Percentiles rank a stretch among this genome's conserved stretches.
Conservation (phyloP, 2,329 filamentous ascomycete genomes). For the Ophiostoma angusticollis region DNA sequence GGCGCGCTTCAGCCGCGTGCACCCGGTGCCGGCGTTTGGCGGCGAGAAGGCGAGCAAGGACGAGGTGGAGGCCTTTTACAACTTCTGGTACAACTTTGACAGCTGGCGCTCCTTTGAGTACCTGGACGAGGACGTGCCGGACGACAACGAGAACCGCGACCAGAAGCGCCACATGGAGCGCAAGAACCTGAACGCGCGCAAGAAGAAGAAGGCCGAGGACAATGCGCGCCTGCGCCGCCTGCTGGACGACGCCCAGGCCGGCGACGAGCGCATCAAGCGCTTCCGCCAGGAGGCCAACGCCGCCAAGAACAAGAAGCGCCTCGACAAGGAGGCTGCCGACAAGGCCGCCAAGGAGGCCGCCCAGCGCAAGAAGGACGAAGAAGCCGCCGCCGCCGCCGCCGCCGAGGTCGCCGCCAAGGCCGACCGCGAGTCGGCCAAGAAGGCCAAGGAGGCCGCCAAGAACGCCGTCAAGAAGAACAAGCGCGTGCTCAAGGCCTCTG, state of each 20-base stretch:
- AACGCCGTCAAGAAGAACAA: slow-evolving; percentile 99
- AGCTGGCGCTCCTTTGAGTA: slow-evolving; percentile 97
- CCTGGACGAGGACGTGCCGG: slow-evolving; percentile 94
- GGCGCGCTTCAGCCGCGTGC: slow-evolving; percentile 78
- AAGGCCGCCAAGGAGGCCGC: slow-evolving; percentile 80
- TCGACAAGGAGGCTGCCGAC: slow-evolving; percentile 84
- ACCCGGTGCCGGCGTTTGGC: slow-evolving; percentile 80
- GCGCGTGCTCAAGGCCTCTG: slow-evolving; percentile 82
- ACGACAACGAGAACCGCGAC: slow-evolving; percentile 97
- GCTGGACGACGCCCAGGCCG: slow-evolving; percentile 71
- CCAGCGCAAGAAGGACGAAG: slow-evolving; percentile 68
- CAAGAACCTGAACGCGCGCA: slow-evolving; percentile 94
- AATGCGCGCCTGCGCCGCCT: slow-evolving; percentile 79
- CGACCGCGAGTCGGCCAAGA: slow-evolving; percentile 74
- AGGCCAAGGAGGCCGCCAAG: slow-evolving; percentile 97
- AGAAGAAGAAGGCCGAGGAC: slow-evolving; percentile 99
- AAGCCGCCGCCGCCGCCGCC: slow-evolving; percentile 65
- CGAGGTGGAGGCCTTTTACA: slow-evolving; percentile 92
- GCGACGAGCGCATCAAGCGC: slow-evolving; percentile 92
- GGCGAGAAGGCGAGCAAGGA: slow-evolving; percentile 74
- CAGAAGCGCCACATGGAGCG: slow-evolving; percentile 97
- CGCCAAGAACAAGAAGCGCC: slow-evolving; percentile 87
- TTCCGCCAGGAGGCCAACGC: slow-evolving; percentile 89
- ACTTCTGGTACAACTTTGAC: slow-evolving; percentile 99
- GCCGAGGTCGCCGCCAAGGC: slow-evolving; percentile 79